Evolutionary conservation across 371 early-diverging fungal species (phyloP), one percentile per base, ranked within the genome.

Genomic region (Conidiobolus coronatus): DNA sequence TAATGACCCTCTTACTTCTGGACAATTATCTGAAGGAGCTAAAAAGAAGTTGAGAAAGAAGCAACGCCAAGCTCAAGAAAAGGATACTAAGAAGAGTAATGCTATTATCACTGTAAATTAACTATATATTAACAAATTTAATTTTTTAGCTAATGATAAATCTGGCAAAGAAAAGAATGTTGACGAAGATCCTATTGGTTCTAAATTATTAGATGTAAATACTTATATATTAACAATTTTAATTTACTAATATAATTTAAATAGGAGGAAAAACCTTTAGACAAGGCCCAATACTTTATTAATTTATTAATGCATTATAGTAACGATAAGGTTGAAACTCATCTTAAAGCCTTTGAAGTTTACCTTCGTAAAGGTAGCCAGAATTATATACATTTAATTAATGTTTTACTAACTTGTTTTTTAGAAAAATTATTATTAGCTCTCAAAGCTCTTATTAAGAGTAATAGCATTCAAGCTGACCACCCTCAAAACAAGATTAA

Each of bases 371-470:
- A 80, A 63, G 62, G 68, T 71, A 50, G n/a, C n/a, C n/a, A 50
- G 64, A 54, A 34, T 37, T 17, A 41, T 34, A n/a, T n/a, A n/a
- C n/a, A n/a, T n/a, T n/a, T 14, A 17, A 12, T 23, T 42, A 33
- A 7, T 19, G 9, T 34, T 9, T 41, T 18, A 19, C 40, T 14
- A 48, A 41, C 11, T 0, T 18, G 36, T 43, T 5, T 9, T 22
- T n/a, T 50, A 71, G 67, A 71, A 50, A 83, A 81, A 59, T 71
- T 71, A 55, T 57, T 86, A 38, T 59, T 84, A 49, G 86, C 82
- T 2, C 57, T 76, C 49, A 75, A 67, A 58, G 57, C 73, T 17
- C 60, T 88, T 54, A 57, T 74, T 42, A 68, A 70, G 45, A 68
- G 69, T 3, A 50, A 62, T 39, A 55, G 68, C 36, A 57, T 71